Evolutionary conservation across 116 monocot species (phyloP).

Genomic region (Phalaenopsis hybrid): DNA sequence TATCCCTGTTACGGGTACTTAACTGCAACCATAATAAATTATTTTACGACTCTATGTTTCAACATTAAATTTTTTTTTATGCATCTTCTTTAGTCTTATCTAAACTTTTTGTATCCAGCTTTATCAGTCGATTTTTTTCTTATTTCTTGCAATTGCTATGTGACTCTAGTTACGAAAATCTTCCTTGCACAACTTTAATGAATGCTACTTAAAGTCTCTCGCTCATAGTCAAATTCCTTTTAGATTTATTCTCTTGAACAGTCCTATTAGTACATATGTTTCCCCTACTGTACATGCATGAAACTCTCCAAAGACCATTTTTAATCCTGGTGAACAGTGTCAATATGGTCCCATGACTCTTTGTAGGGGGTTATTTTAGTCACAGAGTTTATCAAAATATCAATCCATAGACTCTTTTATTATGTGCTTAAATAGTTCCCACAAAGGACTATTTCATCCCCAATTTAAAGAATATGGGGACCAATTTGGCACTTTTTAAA

Average conservation of each 20-base stretch:
- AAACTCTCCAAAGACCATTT: neutral
- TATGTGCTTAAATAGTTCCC: too few species aligned
- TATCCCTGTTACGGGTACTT: constrained; percentile 80
- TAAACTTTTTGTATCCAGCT: too few species aligned
- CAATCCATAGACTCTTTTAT: too few species aligned
- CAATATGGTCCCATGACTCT: neutral
- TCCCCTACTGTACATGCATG: neutral
- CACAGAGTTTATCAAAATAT: too few species aligned
- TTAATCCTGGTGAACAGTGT: neutral
- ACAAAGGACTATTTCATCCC: too few species aligned
- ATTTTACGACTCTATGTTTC: neutral
- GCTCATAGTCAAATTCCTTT: neutral
- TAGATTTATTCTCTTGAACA: neutral
- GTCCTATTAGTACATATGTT: too few species aligned
- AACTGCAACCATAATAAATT: neutral
- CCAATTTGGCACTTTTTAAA: too few species aligned
- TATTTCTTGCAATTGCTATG: neutral
- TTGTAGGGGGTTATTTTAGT: too few species aligned
- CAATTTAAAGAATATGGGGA: too few species aligned
- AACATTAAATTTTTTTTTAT: neutral
- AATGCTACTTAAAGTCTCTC: neutral
- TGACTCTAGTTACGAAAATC: neutral
- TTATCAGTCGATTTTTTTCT: neutral
- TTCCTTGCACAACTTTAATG: constrained; percentile 1
- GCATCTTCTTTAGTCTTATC: neutral